phyloP scores from a whole-genome alignment of 371 early-diverging fungal genomes.

The Apophysomyces ossiformis region DNA sequence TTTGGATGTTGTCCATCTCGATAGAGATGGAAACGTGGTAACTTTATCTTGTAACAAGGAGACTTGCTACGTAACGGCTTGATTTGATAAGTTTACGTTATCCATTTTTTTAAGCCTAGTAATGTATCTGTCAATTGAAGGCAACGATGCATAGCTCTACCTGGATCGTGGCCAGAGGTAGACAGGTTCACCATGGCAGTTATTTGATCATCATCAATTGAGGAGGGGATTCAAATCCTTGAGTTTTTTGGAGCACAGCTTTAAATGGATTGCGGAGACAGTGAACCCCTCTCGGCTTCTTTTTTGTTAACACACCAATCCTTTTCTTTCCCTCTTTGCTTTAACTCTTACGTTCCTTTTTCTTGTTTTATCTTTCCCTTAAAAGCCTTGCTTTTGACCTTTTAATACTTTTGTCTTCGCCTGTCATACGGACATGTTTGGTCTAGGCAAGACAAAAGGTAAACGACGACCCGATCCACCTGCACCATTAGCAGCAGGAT shows the following conservation, averaged over 20 bases:
- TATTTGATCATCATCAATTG: background rate
- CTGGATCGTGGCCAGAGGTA: too few species aligned
- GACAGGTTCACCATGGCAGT: too few species aligned
- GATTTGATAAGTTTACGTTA: too few species aligned
- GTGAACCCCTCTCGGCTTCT: background rate
- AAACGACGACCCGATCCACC: constrained; percentile 10
- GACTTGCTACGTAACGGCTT: too few species aligned
- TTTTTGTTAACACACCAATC: background rate
- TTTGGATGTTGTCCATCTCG: too few species aligned
- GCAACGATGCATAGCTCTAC: too few species aligned
- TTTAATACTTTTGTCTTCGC: background rate
- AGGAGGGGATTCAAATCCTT: background rate
- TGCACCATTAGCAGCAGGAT: constrained; percentile 5
- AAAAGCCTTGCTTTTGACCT: constrained; percentile 1
- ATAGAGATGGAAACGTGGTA: too few species aligned
- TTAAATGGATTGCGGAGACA: background rate
- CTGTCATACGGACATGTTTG: constrained; percentile 5
- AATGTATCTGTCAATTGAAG: too few species aligned
- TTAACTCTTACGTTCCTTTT: constrained; percentile 5
- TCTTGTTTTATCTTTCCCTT: constrained; percentile 9
- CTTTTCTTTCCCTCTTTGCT: constrained; percentile 3
- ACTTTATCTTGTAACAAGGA: too few species aligned
- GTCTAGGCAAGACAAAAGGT: constrained; percentile 8
- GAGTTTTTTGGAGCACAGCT: background rate
- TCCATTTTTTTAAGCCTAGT: too few species aligned